These are phyloP conservation scores for Phytophthora pluvialis DNA, from an alignment of 352 stramenopile genomes.

Conservation along the genomic window DNA sequence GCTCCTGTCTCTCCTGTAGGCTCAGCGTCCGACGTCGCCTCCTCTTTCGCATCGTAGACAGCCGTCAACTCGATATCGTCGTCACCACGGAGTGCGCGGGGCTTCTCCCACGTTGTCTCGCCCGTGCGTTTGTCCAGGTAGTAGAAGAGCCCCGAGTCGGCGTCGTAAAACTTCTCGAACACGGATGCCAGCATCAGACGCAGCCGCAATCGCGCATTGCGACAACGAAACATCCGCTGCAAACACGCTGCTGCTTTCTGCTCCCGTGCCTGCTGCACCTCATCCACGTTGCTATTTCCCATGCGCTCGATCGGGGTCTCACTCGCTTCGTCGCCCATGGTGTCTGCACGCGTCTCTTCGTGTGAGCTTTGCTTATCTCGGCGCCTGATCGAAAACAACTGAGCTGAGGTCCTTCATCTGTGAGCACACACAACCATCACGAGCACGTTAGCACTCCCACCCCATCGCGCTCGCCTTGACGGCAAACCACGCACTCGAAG, in stretches of 20 bases:
- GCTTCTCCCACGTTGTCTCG: constrained; percentile 82
- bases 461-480: neutral
- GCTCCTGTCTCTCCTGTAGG: constrained; percentile 4
- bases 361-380: neutral
- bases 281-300: constrained; percentile 20
- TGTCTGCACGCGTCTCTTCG: constrained; percentile 23
- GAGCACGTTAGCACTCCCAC: constrained; percentile 12
- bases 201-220: constrained; percentile 50
- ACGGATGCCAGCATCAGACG: constrained; percentile 56
- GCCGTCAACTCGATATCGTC: constrained; percentile 57
- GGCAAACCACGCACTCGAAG: constrained; percentile 3
- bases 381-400: too few relatives aligned
- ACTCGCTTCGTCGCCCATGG: constrained; percentile 16
- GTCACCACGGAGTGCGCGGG: constrained; percentile 48
- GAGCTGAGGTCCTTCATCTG: too few relatives aligned
- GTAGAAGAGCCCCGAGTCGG: constrained; percentile 67
- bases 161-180: constrained; percentile 78
- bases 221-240: constrained; percentile 69
- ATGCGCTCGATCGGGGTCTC: constrained; percentile 23
- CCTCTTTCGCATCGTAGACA: constrained; percentile 36
- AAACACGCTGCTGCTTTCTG: constrained; percentile 45
- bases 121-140: constrained; percentile 77
- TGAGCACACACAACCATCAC: constrained; percentile 1
- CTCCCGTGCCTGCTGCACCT: constrained; percentile 20
- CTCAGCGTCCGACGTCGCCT: constrained; percentile 8